Percentiles rank a stretch among this genome's conserved stretches.
Conservation (phyloP, 2,329 filamentous ascomycete species). For the Talaromyces sp. region DNA sequence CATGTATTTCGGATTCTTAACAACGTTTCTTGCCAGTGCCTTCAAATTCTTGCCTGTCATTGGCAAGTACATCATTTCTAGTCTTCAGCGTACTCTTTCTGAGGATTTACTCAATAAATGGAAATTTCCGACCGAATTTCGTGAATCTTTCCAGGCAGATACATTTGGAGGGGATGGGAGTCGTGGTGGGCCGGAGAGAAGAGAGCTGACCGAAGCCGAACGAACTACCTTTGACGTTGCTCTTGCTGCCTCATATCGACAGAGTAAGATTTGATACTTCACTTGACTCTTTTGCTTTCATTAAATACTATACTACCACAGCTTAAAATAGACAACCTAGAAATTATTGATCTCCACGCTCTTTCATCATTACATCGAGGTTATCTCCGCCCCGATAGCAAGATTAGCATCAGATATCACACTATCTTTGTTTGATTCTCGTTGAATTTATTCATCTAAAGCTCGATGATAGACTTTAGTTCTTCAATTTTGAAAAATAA, state of each 20-base stretch:
- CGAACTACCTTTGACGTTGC: constrained; percentile 19
- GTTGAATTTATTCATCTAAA: too few relatives aligned
- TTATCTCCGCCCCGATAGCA: too few relatives aligned
- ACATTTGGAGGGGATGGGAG: constrained; percentile 33
- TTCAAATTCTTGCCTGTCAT: constrained; percentile 67
- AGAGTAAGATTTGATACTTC: constrained; percentile 26
- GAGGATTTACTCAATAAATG: constrained; percentile 65
- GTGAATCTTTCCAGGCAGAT: constrained; percentile 16
- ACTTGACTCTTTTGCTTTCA: neutral
- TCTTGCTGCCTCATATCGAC: constrained; percentile 20
- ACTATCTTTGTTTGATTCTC: too few relatives aligned
- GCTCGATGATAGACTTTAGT: too few relatives aligned
- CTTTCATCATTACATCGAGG: too few relatives aligned
- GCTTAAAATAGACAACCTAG: too few relatives aligned
- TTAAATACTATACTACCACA: too few relatives aligned
- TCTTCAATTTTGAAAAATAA: too few relatives aligned
- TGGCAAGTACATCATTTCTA: constrained; percentile 59
- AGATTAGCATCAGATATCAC: too few relatives aligned
- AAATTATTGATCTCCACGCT: too few relatives aligned
- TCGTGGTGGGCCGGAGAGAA: constrained; percentile 33
- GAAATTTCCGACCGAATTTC: constrained; percentile 33
- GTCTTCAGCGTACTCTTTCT: constrained; percentile 37
- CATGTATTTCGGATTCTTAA: neutral
- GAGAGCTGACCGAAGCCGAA: constrained; percentile 27
- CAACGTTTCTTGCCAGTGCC: constrained; percentile 38